Base-by-base conservation (phyloP, 768 basidiomycete species). In the Trametes cinnabarina region DNA sequence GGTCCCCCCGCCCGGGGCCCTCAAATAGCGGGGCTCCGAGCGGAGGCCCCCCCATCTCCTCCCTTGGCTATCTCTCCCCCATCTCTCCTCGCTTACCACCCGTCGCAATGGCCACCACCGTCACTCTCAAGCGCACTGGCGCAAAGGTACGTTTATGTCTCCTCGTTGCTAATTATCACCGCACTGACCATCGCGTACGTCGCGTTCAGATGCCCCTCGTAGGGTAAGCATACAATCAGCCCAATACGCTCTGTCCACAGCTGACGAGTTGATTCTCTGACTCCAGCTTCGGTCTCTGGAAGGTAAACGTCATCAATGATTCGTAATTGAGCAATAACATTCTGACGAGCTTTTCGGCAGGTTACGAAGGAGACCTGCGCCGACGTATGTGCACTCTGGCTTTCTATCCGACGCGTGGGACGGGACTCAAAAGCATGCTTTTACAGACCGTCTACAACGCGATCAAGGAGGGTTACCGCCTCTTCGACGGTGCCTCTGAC, bases 401-500 rank as follows among this genome's bases (percentile, higher is more conserved):
- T 8, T 41, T 7, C 32, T 6, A n/a, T n/a, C 12, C 30, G 30
- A 32, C 28, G 47, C 15, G 30, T 5, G 2, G 17, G 35, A n/a
- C 46, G 49, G 19, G 48, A 25, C 63, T 63, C 39, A 62, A 57
- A 1, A 5, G n/a, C 7, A n/a, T 39, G 12, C 5, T 12, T 5
- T 15, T 20, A 9, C 65, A 91, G 83, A 84, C 82, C 51, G 92
- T 95, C 49, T 93, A 92, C 77, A 75, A 86, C 56, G 91, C 93
- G 17, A 88, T 94, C 75, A 92, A 92, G 71, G 77, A 79, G 23
- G 93, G 94, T 0, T 94, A 92, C 70, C 85, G 93, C 60, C 87
- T 96, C 53, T 78, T 96, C 54, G 92, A 94, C 55, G 87, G 90
- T 59, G 92, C 92, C 30, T 83, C 84, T 63, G 90, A 92, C 74